phyloP scores from a whole-genome alignment of 306 rosid genomes.

The Cicer yamashitae region DNA sequence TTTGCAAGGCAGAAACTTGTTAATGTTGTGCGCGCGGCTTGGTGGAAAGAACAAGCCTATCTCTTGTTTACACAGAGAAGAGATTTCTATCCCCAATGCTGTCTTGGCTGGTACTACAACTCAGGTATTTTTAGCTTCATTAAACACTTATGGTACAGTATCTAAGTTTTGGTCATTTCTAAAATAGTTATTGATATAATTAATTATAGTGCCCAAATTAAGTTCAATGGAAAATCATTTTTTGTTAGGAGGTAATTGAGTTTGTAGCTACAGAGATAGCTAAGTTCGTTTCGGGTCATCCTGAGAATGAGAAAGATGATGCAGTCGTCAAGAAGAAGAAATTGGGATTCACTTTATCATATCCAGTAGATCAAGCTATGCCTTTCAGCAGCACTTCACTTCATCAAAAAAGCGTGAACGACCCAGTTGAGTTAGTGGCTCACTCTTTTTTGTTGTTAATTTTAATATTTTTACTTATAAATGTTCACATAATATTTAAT shows the following conservation, averaged over 20 bases:
- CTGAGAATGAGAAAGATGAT: conserved; percentile 27
- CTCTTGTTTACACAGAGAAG: conserved; percentile 58
- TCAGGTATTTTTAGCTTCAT: conserved; percentile 43
- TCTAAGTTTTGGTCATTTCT: neutral
- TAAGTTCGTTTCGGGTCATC: conserved; percentile 55
- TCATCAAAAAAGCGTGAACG: conserved; percentile 55
- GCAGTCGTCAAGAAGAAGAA: conserved; percentile 42
- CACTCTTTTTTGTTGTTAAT: neutral
- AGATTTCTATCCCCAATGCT: conserved; percentile 54
- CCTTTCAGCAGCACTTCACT: conserved; percentile 49
- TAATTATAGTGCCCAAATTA: no score
- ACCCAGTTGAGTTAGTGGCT: conserved; percentile 62
- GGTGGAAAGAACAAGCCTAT: conserved; percentile 64
- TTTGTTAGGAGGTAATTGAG: conserved; percentile 55
- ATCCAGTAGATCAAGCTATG: conserved; percentile 47
- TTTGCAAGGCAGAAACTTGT: conserved; percentile 55
- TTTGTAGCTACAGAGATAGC: conserved; percentile 69
- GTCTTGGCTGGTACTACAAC: conserved; percentile 50
- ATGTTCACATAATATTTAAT: no score
- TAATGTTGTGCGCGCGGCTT: conserved; percentile 66
- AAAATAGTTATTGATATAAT: neutral
- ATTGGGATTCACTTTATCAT: conserved; percentile 65
- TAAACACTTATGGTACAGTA: no score
- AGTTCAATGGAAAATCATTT: neutral
- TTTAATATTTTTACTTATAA: neutral